A percentile compares a stretch with the other conserved stretches of the same genome.
Conservation (phyloP, 116 monocot genomes). For the Posidonia oceanica region DNA sequence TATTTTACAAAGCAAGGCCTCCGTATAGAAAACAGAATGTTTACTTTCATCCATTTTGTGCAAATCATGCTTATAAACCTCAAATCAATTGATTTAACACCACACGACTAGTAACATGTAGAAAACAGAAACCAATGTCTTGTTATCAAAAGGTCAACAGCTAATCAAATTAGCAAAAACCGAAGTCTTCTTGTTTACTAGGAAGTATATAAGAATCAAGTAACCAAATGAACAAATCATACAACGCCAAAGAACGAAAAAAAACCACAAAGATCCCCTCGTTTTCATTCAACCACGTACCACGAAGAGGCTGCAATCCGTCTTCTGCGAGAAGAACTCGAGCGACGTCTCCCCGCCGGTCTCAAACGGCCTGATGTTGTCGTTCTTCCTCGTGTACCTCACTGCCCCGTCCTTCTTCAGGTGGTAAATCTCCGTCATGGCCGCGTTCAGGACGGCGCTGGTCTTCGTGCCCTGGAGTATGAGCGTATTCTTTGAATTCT, state of each 20-base stretch:
- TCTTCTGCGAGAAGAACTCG: slow-evolving; percentile 84
- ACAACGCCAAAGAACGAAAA: background rate
- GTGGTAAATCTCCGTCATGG: slow-evolving; percentile 65
- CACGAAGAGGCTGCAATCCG: slow-evolving; percentile 82
- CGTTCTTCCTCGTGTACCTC: slow-evolving; percentile 67
- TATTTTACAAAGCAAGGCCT: no score
- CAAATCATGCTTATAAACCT: no score
- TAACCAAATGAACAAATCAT: no score
- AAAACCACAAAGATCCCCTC: background rate
- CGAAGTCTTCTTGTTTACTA: no score
- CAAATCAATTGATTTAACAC: no score
- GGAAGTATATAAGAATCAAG: no score
- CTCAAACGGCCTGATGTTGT: slow-evolving; percentile 77
- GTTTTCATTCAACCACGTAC: slow-evolving; percentile 18
- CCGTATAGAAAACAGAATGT: no score
- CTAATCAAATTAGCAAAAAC: no score
- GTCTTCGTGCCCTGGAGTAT: slow-evolving; percentile 88
- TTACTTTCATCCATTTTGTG: no score
- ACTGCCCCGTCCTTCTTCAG: slow-evolving; percentile 60
- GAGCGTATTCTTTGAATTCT: slow-evolving; percentile 78
- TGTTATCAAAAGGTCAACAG: no score
- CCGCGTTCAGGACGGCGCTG: slow-evolving; percentile 46
- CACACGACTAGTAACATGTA: no score
- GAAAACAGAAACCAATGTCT: no score
- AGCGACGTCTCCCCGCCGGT: slow-evolving; percentile 58